phyloP scores from a whole-genome alignment of 1,139 yeast species.

The Blastobotrys buckinghamii region DNA sequence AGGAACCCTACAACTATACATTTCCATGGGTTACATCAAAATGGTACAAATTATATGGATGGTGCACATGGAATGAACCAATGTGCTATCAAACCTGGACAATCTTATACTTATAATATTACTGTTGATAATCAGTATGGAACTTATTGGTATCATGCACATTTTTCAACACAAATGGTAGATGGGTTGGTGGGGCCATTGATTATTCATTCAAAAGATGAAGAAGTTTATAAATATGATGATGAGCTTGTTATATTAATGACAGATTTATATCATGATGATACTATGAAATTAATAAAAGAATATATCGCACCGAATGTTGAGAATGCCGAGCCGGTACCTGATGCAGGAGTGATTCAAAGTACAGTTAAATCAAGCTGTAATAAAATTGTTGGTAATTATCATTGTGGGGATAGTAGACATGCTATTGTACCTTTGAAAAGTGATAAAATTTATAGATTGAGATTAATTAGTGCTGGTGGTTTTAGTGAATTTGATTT shows the following conservation, averaged over 20 bases:
- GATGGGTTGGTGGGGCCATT: conserved; percentile 81
- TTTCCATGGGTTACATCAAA: conserved; percentile 80
- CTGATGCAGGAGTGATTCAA: conserved; percentile 46
- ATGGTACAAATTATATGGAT: conserved; percentile 62
- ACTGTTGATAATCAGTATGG: conserved; percentile 66
- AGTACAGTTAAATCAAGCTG: conserved; percentile 22
- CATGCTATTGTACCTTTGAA: conserved; percentile 11
- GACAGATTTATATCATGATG: conserved; percentile 71
- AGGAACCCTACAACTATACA: conserved; percentile 63
- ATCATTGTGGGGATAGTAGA: conserved; percentile 15
- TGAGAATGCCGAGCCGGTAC: conserved; percentile 89
- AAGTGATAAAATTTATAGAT: conserved; percentile 20
- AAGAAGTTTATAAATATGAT: conserved; percentile 45
- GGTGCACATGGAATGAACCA: conserved; percentile 80
- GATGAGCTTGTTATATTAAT: conserved; percentile 59
- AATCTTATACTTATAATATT: conserved; percentile 59
- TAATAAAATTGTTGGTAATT: conserved; percentile 33
- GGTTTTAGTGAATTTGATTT: conserved; percentile 29
- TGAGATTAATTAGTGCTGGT: conserved; percentile 31
- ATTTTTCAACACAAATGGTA: conserved; percentile 68
- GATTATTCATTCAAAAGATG: conserved; percentile 49
- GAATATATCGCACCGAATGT: conserved; percentile 65
- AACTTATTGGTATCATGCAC: conserved; percentile 89
- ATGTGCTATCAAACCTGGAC: conserved; percentile 73
- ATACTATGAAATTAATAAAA: conserved; percentile 43